Evolutionary conservation across 2,329 filamentous ascomycete species (phyloP), one percentile per base, ranked within the genome.

Genomic region (Cladosporium colombiae): DNA sequence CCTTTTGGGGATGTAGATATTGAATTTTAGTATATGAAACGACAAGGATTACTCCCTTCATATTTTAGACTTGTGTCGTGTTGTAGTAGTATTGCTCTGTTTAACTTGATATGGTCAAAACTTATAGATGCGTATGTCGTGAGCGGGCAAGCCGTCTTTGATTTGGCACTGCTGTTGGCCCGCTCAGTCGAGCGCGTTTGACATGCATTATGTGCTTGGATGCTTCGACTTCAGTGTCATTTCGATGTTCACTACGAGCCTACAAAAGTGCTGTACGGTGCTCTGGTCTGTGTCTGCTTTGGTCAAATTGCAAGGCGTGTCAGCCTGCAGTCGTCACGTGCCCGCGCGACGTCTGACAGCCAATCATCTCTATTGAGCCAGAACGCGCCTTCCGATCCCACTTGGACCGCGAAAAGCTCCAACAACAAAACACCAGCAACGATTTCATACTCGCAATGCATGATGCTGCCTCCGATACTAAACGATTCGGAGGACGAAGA

Each of bases 401-500:
- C 27, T 31, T 31, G 29, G 8, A 55, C 27, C 31, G 13, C n/a
- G 27, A 55, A 33, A 31, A 31, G 27, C 14, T 33, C 27, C 7
- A 3, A 55, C 16, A 29, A 55, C 52, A 21, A 18, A 33, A 55
- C 18, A 29, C 29, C 27, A 21, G 18, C 29, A n/a, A 11, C 27
- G 25, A 16, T 18, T 31, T 11, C 29, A 33, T 5, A 55, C 52
- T 55, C 16, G 16, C 35, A 13, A 66, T 62, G 64, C 64, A 53
- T 16, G 6, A 66, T 66, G 64, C 57, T 58, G 18, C 64, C 57
- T 16, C 44, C 46, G n/a, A 62, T 66, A 35, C 37, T 71, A 21
- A 65, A 67, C 21, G 70, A 71, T 61, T 71, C 70, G 21, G 70
- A 71, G 35, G 70, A 70, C 29, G 70, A 71, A 16, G 66, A 64